These are phyloP conservation scores for Fragilariopsis cylindrus DNA, from an alignment of 108 stramenopile genomes.

Conservation along the genomic window DNA sequence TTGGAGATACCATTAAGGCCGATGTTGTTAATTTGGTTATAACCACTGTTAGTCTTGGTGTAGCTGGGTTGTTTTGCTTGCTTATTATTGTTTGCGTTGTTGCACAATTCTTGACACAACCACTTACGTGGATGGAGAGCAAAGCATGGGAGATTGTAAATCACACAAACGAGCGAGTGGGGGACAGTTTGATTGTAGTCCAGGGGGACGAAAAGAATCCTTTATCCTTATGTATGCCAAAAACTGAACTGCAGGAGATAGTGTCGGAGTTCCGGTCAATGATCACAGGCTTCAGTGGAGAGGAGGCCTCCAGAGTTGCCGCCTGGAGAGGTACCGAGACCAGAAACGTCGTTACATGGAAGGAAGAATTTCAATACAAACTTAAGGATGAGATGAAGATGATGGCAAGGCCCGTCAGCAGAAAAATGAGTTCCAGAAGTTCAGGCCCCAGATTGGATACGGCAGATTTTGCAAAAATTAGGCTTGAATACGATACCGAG, in stretches of 20 bases:
- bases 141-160: conserved; percentile 41
- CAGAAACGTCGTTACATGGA: conserved; percentile 38
- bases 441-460: not conserved
- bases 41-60: conserved; percentile 31
- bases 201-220: conserved; percentile 2
- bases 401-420: conserved; percentile 18
- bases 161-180: conserved; percentile 26
- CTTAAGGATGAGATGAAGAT: conserved; percentile 5
- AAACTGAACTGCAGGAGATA: conserved; percentile 51
- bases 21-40: conserved; percentile 31
- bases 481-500: not conserved
- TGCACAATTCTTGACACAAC: conserved; percentile 40
- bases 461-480: conserved; percentile 10
- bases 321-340: conserved; percentile 23
- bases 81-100: conserved; percentile 36
- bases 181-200: conserved; percentile 2
- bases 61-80: conserved; percentile 35
- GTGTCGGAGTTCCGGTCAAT: conserved; percentile 36
- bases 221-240: conserved; percentile 37
- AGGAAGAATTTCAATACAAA: conserved; percentile 39
- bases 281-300: conserved; percentile 37
- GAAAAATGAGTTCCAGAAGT: not conserved
- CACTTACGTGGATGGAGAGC: conserved; percentile 53
- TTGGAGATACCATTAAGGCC: conserved; percentile 29
- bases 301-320: conserved; percentile 30